These are phyloP conservation scores for Sclerotinia spermophila DNA, from an alignment of 2,329 filamentous ascomycete species.

Conservation along the genomic window DNA sequence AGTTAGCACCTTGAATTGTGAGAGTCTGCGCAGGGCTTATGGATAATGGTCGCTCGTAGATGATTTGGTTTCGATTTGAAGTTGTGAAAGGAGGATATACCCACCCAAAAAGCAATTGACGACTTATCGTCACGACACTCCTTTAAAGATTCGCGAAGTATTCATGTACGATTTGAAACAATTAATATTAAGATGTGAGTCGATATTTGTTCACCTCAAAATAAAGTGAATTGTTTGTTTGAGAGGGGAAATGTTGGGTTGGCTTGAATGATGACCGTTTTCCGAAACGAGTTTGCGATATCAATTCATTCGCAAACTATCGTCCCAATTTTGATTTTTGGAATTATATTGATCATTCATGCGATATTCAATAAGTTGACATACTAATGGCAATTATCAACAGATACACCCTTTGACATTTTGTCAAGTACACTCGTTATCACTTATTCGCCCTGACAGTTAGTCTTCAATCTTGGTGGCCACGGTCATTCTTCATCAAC, in stretches of 20 bases:
- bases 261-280: neutral
- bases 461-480: slow-evolving; percentile 32
- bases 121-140: slow-evolving; percentile 40
- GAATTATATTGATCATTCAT: slow-evolving; percentile 31
- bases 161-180: neutral
- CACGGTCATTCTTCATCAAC: neutral
- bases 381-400: slow-evolving; percentile 27
- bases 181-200: slow-evolving; percentile 33
- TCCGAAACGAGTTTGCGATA: slow-evolving; percentile 8
- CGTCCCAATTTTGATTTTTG: neutral
- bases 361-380: slow-evolving; percentile 22
- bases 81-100: slow-evolving; percentile 27
- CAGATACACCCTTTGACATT: slow-evolving; percentile 50
- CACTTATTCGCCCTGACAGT: slow-evolving; percentile 47
- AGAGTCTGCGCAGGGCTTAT: slow-evolving; percentile 36
- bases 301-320: slow-evolving; percentile 26
- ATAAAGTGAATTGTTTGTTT: neutral
- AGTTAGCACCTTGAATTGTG: slow-evolving; percentile 21
- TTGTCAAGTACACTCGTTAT: slow-evolving; percentile 60
- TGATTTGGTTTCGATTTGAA: slow-evolving; percentile 31
- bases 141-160: slow-evolving; percentile 32
- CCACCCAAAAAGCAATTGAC: slow-evolving; percentile 25
- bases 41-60: slow-evolving; percentile 36
- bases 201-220: slow-evolving; percentile 5
- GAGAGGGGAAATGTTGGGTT: neutral